Percentiles rank a stretch among this genome's conserved stretches.
Evolutionary conservation across 2,329 filamentous ascomycete genomes (phyloP).

Genomic region (Diaporthe ilicicola): DNA sequence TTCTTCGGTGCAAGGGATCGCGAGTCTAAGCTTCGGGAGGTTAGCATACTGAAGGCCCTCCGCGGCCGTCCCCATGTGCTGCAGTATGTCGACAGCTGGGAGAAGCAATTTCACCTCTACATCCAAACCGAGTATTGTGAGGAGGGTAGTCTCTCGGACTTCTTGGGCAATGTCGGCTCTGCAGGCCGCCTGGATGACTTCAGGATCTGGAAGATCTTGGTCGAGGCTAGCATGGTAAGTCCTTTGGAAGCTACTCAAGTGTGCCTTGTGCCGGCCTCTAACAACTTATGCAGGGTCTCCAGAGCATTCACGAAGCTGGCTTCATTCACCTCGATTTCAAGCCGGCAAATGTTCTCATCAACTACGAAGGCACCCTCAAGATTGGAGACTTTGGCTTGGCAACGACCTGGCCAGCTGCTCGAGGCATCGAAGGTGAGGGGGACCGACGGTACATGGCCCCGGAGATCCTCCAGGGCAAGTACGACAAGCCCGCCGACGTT

Average conservation of each 20-base stretch:
- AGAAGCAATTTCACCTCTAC: constrained; percentile 84
- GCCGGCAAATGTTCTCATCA: constrained; percentile 84
- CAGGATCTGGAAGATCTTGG: constrained; percentile 96
- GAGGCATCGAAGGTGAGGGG: constrained; percentile 86
- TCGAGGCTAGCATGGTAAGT: constrained; percentile 84
- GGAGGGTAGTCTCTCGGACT: constrained; percentile 88
- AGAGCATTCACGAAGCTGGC: constrained; percentile 87
- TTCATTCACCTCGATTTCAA: constrained; percentile 89
- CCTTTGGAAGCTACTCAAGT: background rate
- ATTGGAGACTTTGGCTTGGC: constrained; percentile 90
- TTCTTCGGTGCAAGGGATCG: constrained; percentile 82
- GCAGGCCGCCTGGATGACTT: constrained; percentile 94
- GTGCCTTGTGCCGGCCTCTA: constrained; percentile 24
- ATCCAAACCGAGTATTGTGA: constrained; percentile 98
- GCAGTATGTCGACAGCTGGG: constrained; percentile 87
- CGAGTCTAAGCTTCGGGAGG: constrained; percentile 85
- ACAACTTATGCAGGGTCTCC: constrained; percentile 72
- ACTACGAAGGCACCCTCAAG: constrained; percentile 82
- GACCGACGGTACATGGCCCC: constrained; percentile 97
- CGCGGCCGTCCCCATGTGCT: constrained; percentile 85
- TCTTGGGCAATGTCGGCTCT: constrained; percentile 82
- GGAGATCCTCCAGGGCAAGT: constrained; percentile 86
- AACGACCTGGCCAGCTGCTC: constrained; percentile 77
- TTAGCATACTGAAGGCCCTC: constrained; percentile 79
- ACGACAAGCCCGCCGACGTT: constrained; percentile 90